Evolutionary conservation across 1,139 yeast genomes (phyloP).

Genomic region (Saccharomyces uvarum): DNA sequence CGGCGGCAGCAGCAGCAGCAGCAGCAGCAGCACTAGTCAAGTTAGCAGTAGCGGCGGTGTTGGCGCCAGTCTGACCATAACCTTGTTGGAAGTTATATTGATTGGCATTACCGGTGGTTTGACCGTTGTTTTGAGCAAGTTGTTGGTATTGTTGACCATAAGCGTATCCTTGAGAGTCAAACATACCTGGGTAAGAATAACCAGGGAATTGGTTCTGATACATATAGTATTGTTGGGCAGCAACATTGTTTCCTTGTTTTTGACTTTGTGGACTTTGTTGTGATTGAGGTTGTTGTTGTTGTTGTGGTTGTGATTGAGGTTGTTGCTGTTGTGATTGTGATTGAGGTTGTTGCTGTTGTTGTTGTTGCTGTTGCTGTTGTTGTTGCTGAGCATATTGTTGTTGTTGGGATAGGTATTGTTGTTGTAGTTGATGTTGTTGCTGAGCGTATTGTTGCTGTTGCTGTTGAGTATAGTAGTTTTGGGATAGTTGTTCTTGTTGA

Average conservation of each 20-base stretch:
- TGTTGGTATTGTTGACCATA: slow-evolving; percentile 27
- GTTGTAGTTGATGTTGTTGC: slow-evolving; percentile 8
- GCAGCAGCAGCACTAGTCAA: slow-evolving; percentile 11
- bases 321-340: slow-evolving; percentile 10
- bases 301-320: slow-evolving; percentile 13
- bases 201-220: slow-evolving; percentile 34
- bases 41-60: slow-evolving; percentile 7
- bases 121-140: slow-evolving; percentile 13
- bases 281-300: slow-evolving; percentile 13
- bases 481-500: slow-evolving; percentile 8
- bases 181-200: slow-evolving; percentile 34
- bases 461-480: slow-evolving; percentile 5
- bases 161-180: slow-evolving; percentile 27
- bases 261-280: slow-evolving; percentile 13
- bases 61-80: slow-evolving; percentile 13
- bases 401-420: slow-evolving; percentile 8
- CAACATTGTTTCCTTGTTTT: slow-evolving; percentile 14
- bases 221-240: slow-evolving; percentile 31
- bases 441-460: slow-evolving; percentile 4
- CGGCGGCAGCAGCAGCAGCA: slow-evolving; percentile 15
- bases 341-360: slow-evolving; percentile 10
- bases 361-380: slow-evolving; percentile 6
- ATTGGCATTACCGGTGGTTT: slow-evolving; percentile 12
- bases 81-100: slow-evolving; percentile 20
- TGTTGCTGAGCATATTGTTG: slow-evolving; percentile 4